Percentiles rank a stretch among this genome's conserved stretches.
Conservation (phyloP, 345 rosid genomes). For the Kandelia obovata region DNA sequence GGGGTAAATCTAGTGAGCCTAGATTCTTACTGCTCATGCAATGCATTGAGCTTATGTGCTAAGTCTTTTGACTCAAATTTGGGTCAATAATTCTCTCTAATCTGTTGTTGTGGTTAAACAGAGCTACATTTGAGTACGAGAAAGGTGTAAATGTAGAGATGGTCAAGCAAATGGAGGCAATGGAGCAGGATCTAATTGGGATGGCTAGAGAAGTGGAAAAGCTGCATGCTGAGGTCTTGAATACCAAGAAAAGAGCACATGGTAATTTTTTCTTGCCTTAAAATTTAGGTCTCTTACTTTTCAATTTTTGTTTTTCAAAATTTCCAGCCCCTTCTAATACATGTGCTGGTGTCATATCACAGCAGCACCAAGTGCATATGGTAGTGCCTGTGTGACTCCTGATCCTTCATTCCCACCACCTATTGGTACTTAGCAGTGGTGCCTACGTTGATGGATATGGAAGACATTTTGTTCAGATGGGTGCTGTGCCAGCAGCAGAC, state of each 20-base stretch:
- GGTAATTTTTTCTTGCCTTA: constrained; percentile 30
- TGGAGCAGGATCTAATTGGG: constrained; percentile 57
- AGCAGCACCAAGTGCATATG: constrained; percentile 31
- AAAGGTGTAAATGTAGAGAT: constrained; percentile 62
- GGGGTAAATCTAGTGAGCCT: too few species aligned
- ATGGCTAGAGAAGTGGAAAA: constrained; percentile 68
- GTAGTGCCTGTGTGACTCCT: constrained; percentile 21
- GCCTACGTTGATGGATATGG: constrained; percentile 28
- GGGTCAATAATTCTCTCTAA: background rate
- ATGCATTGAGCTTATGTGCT: too few species aligned
- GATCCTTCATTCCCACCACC: constrained; percentile 22
- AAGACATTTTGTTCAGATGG: constrained; percentile 21
- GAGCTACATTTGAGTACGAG: constrained; percentile 57
- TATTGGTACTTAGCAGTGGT: constrained; percentile 10
- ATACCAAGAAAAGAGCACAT: constrained; percentile 35
- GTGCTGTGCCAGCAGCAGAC: constrained; percentile 21
- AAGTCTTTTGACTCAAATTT: too few species aligned
- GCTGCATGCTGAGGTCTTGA: constrained; percentile 45
- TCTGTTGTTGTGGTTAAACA: constrained; percentile 22
- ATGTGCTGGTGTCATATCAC: constrained; percentile 9
- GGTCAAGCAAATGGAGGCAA: constrained; percentile 55
- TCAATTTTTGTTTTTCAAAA: background rate
- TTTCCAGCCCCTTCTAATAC: background rate
- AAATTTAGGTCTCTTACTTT: background rate
- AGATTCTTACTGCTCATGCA: too few species aligned